Evolutionary conservation across 805 yeast species (phyloP).

Genomic region (Komagataella pseudopastoris): DNA sequence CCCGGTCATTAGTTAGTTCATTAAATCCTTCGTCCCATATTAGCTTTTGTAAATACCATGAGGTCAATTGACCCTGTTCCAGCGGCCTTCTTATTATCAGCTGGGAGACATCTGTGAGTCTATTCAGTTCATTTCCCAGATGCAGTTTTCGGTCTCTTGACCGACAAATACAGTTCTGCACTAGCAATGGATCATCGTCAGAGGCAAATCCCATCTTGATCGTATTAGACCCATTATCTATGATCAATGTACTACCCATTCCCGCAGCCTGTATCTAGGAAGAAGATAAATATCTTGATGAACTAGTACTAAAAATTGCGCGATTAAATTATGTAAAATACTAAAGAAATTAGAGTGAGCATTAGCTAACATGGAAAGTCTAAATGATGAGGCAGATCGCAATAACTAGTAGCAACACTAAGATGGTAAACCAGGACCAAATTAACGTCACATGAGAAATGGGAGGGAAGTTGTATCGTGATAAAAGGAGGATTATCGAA

Average conservation of each 20-base stretch:
- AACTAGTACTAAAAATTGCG: not conserved
- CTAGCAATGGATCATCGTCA: slow-evolving; percentile 29
- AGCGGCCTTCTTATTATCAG: slow-evolving; percentile 67
- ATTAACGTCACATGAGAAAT: not conserved
- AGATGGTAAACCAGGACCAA: not conserved
- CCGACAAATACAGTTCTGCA: slow-evolving; percentile 59
- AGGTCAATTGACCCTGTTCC: slow-evolving; percentile 77
- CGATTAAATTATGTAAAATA: not conserved
- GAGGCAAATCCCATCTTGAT: slow-evolving; percentile 50
- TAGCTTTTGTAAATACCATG: slow-evolving; percentile 84
- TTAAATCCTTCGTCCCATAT: slow-evolving; percentile 80
- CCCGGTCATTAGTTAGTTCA: slow-evolving; percentile 19
- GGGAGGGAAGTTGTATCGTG: not conserved
- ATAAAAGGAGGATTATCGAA: not conserved
- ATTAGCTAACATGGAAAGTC: not conserved
- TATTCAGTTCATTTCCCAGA: slow-evolving; percentile 55
- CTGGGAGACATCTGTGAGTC: slow-evolving; percentile 62
- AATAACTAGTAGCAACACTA: not conserved
- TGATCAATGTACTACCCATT: slow-evolving; percentile 26
- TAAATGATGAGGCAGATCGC: not conserved
- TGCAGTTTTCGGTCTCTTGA: slow-evolving; percentile 65
- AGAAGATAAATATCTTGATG: too few species aligned
- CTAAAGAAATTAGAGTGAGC: not conserved
- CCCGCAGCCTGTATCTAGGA: not conserved
- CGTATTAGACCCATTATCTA: slow-evolving; percentile 86